These are phyloP conservation scores for Bipolaris oryzae DNA, from an alignment of 2,329 filamentous ascomycete species.

Conservation along the genomic window DNA sequence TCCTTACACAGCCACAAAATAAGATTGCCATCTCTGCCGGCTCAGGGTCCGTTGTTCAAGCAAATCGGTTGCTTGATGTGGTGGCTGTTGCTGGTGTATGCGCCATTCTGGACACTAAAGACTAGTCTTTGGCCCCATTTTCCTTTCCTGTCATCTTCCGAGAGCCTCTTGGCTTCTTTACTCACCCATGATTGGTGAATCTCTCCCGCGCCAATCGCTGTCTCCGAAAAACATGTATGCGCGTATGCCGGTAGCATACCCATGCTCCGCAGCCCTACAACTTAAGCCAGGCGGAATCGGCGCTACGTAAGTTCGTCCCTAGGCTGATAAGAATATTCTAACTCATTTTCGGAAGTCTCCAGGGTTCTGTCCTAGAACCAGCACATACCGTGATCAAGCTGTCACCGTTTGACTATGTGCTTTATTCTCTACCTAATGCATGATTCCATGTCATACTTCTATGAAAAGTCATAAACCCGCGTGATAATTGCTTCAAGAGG, in stretches of 20 bases:
- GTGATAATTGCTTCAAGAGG: slow-evolving; percentile 7
- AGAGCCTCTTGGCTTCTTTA: slow-evolving; percentile 5
- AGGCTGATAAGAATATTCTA: background rate
- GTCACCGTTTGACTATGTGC: slow-evolving; percentile 22
- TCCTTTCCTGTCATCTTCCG: slow-evolving; percentile 22
- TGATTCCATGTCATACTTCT: background rate
- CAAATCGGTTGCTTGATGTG: background rate
- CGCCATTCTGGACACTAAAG: slow-evolving; percentile 19
- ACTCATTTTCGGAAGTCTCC: background rate
- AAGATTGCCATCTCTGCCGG: background rate
- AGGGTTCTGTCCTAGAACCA: background rate
- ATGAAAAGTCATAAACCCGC: slow-evolving; percentile 9
- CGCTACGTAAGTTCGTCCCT: background rate
- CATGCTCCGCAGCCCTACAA: slow-evolving; percentile 3
- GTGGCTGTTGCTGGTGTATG: slow-evolving; percentile 13
- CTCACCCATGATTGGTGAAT: slow-evolving; percentile 4
- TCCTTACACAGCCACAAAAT: background rate
- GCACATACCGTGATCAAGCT: slow-evolving; percentile 7
- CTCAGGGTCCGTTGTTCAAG: background rate
- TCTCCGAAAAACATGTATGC: background rate
- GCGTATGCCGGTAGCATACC: background rate
- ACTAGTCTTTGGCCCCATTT: slow-evolving; percentile 33
- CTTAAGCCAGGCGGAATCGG: slow-evolving; percentile 18
- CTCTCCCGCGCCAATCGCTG: background rate
- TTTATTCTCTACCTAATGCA: slow-evolving; percentile 10